These are phyloP conservation scores for Stylosanthes scabra DNA, from an alignment of 331 rosid genomes.

Conservation along the genomic window DNA sequence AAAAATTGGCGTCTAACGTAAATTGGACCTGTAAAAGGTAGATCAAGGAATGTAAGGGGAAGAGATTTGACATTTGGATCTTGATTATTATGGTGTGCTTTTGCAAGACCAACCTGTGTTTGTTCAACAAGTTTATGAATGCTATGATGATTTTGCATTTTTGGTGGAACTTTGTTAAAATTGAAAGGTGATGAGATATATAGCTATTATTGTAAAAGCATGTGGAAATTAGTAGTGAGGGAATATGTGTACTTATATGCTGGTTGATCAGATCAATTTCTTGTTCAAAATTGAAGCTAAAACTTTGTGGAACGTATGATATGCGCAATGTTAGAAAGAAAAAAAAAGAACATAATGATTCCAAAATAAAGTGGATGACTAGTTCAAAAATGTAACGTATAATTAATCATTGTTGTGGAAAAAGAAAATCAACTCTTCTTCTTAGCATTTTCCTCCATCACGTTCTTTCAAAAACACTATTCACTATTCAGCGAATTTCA, in stretches of 20 bases:
- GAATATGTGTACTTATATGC: background rate
- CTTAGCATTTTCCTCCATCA: no score
- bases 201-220: background rate
- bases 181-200: background rate
- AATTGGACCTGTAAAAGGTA: conserved; percentile 36
- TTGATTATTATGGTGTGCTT: background rate
- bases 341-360: no score
- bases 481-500: no score
- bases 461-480: no score
- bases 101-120: conserved; percentile 7
- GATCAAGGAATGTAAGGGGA: conserved; percentile 50
- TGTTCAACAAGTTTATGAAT: conserved; percentile 40
- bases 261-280: background rate
- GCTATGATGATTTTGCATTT: no score
- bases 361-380: no score
- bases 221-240: background rate
- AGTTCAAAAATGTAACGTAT: no score
- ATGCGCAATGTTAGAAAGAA: no score
- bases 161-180: background rate
- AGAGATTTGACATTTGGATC: conserved; percentile 18
- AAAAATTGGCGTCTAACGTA: conserved; percentile 48
- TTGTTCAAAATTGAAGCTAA: background rate
- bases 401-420: no score
- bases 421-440: no score
- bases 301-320: background rate